A percentile compares a stretch with the other conserved stretches of the same genome.
Evolutionary conservation across 345 rosid genomes (phyloP).

Genomic region (Syzygium aqueum): DNA sequence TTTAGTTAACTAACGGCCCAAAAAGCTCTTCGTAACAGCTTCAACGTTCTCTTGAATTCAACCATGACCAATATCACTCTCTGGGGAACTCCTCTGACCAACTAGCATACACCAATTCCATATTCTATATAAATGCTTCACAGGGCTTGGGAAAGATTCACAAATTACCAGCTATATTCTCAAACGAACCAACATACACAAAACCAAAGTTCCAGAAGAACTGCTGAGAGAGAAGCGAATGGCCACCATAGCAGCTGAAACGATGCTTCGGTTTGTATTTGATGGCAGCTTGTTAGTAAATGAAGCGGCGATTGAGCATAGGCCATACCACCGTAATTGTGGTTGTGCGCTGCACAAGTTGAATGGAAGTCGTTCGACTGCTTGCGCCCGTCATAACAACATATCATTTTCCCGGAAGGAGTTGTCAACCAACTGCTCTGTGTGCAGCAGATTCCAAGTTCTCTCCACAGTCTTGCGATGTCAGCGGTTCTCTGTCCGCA

Average conservation of each 20-base stretch:
- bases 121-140: background rate
- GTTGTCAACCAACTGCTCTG: background rate
- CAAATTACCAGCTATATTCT: background rate
- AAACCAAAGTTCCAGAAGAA: background rate
- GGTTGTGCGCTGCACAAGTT: slow-evolving; percentile 3
- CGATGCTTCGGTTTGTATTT: background rate
- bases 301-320: background rate
- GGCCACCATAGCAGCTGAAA: background rate
- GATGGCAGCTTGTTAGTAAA: background rate
- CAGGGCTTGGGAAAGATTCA: background rate
- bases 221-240: background rate
- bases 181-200: background rate
- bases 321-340: slow-evolving; percentile 8
- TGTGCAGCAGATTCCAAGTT: background rate
- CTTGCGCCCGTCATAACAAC: background rate
- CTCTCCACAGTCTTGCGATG: background rate
- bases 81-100: background rate
- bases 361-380: background rate
- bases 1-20: background rate
- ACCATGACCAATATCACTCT: background rate
- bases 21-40: background rate
- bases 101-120: background rate
- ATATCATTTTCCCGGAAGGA: background rate
- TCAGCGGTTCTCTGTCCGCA: background rate
- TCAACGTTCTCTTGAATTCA: background rate